These are phyloP conservation scores for Daldinia loculata DNA, from an alignment of 495 filamentous ascomycete genomes.

Conservation along the genomic window DNA sequence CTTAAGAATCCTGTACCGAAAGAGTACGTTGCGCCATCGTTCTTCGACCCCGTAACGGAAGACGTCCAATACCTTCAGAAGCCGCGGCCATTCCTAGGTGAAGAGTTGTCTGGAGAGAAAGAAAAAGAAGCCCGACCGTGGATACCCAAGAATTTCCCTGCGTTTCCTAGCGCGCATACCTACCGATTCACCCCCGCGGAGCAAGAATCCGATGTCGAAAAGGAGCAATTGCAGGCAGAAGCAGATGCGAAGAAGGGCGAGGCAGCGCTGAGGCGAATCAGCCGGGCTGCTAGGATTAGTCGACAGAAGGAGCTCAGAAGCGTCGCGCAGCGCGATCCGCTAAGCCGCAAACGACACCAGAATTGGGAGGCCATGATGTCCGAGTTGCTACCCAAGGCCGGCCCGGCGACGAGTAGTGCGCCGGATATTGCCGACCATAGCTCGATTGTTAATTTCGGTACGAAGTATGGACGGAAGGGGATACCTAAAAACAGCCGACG, in stretches of 20 bases:
- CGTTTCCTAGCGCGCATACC: conserved; percentile 57
- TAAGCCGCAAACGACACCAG: conserved; percentile 49
- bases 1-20: conserved; percentile 51
- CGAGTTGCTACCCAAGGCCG: conserved; percentile 48
- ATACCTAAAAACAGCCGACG: conserved; percentile 43
- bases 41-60: conserved; percentile 41
- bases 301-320: conserved; percentile 58
- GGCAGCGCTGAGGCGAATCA: conserved; percentile 53
- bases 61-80: conserved; percentile 44
- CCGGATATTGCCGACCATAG: conserved; percentile 64
- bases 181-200: conserved; percentile 54
- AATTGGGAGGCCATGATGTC: conserved; percentile 57
- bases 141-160: conserved; percentile 55
- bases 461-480: conserved; percentile 47
- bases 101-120: conserved; percentile 53
- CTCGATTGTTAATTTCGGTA: conserved; percentile 57
- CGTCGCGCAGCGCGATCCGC: conserved; percentile 47
- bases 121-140: conserved; percentile 54
- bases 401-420: conserved; percentile 67
- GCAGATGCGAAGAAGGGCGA: conserved; percentile 57
- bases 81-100: conserved; percentile 48
- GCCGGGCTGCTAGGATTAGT: conserved; percentile 58
- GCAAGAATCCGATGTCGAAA: conserved; percentile 47
- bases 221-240: conserved; percentile 55
- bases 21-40: conserved; percentile 44